A percentile compares a stretch with the other conserved stretches of the same genome.
These are phyloP conservation scores for Hamigera avellanea DNA, from an alignment of 495 filamentous ascomycete genomes.

Conservation along the genomic window DNA sequence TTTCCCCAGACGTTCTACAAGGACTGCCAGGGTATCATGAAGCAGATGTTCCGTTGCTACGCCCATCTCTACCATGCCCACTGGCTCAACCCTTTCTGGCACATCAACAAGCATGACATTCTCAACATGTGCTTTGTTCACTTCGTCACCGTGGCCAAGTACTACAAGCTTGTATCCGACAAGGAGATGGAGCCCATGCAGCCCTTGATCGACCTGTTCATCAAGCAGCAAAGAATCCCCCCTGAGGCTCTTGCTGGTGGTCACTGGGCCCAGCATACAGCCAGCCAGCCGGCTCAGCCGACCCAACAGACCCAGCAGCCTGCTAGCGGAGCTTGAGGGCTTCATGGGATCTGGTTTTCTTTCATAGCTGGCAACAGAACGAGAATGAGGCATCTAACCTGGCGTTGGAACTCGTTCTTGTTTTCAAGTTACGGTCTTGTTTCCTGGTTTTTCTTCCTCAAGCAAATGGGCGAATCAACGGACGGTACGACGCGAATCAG, in stretches of 20 bases:
- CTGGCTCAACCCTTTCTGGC: constrained; percentile 72
- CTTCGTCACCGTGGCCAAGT: constrained; percentile 79
- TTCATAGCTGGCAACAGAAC: too few species aligned
- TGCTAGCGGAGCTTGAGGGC: constrained; percentile 22
- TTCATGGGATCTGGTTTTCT: constrained; percentile 5
- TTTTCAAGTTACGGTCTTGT: constrained; percentile 10
- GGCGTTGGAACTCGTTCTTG: constrained; percentile 23
- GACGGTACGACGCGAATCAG: constrained; percentile 17
- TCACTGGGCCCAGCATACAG: constrained; percentile 33
- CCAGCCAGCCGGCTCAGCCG: too few species aligned
- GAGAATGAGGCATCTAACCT: constrained; percentile 24
- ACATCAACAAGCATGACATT: constrained; percentile 70
- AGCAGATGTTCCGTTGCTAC: constrained; percentile 96
- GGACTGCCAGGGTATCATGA: constrained; percentile 82
- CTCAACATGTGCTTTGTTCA: constrained; percentile 94
- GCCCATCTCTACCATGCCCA: constrained; percentile 82
- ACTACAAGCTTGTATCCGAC: constrained; percentile 69
- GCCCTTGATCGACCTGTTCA: constrained; percentile 80
- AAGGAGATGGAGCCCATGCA: constrained; percentile 91
- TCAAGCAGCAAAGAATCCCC: constrained; percentile 72
- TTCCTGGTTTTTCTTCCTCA: constrained; percentile 11
- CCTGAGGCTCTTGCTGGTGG: constrained; percentile 45
- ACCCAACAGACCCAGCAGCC: constrained; percentile 32
- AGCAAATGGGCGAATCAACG: constrained; percentile 11
- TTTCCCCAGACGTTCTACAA: constrained; percentile 79